Evolutionary conservation across 2,329 filamentous ascomycete genomes (phyloP).

Genomic region (Penicillium sp.): DNA sequence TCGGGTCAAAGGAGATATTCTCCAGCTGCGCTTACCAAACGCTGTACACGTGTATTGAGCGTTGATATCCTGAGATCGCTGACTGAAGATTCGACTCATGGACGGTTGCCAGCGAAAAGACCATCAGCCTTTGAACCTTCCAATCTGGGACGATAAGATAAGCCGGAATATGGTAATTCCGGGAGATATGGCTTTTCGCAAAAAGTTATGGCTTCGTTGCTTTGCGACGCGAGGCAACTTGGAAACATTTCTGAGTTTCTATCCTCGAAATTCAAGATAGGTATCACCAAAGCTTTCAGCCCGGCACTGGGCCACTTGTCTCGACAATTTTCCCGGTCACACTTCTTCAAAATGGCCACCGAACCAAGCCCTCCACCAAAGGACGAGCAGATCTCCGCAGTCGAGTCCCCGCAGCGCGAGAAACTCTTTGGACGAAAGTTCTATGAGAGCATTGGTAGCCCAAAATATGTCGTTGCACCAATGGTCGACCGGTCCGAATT

Average conservation of each 20-base stretch:
- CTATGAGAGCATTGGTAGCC: slow-evolving; percentile 91
- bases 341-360: slow-evolving; percentile 31
- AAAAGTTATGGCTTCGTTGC: slow-evolving; percentile 19
- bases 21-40: too few species aligned
- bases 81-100: too few species aligned
- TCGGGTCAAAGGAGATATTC: too few species aligned
- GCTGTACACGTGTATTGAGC: too few species aligned
- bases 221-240: slow-evolving; percentile 7
- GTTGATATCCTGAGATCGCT: too few species aligned
- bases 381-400: slow-evolving; percentile 22
- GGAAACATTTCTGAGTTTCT: slow-evolving; percentile 5
- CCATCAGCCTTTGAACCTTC: too few species aligned
- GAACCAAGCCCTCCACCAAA: slow-evolving; percentile 19
- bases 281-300: slow-evolving; percentile 25
- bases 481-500: slow-evolving; percentile 99
- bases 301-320: slow-evolving; percentile 30
- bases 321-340: slow-evolving; percentile 7
- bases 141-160: slow-evolving; percentile 30
- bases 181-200: slow-evolving; percentile 23
- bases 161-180: slow-evolving; percentile 26
- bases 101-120: too few species aligned
- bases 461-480: slow-evolving; percentile 86
- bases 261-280: slow-evolving; percentile 32
- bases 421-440: slow-evolving; percentile 86
- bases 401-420: slow-evolving; percentile 19